Evolutionary conservation across 495 filamentous ascomycete species (phyloP), one percentile per base, ranked within the genome.

Genomic region (Jackrogersella minutella): DNA sequence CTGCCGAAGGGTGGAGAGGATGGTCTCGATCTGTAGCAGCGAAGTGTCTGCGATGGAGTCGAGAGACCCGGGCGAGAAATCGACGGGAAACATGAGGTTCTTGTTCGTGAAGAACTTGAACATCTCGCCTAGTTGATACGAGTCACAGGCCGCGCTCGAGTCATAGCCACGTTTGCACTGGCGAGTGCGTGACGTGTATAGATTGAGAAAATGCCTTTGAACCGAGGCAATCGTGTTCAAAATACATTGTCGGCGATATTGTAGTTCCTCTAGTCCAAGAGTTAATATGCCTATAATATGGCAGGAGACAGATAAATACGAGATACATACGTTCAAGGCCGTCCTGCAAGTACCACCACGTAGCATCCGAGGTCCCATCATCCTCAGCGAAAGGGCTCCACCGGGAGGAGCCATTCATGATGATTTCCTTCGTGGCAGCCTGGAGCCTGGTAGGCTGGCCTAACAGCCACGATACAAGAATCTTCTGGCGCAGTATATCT

Each of bases 71-170:
- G 80, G 62, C 0, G 74, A 74, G 50, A 80, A 81, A 66, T 82
- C 79, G 62, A 76, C 82, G 58, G 78, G 82, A 74, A 67, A 84
- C 16, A 77, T 75, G 66, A 79, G 82, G 74, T 66, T 80, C 74
- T 72, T 87, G 50, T 83, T 80, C 3, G 82, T 71, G 22, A 97
- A 88, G 74, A 96, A 97, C 36, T 90, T 89, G 62, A 91, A 77
- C 82, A 93, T 92, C 76, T 96, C 91, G 13, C 93, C 93, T 0
- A 96, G 82, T 69, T 96, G 91, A 74, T 91, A 97, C 4, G 88
- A 86, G 75, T 97, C 93, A 74, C 93, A 97, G 62, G 89, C 85
- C 13, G 82, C 78, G 36, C 86, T 90, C 33, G 88, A 88, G 58
- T 88, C 90, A 71, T 94, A 92, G 36, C 90, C 91, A 0, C 90